Conservation (phyloP, 306 rosid genomes). For the Casuarina cunninghamiana region DNA sequence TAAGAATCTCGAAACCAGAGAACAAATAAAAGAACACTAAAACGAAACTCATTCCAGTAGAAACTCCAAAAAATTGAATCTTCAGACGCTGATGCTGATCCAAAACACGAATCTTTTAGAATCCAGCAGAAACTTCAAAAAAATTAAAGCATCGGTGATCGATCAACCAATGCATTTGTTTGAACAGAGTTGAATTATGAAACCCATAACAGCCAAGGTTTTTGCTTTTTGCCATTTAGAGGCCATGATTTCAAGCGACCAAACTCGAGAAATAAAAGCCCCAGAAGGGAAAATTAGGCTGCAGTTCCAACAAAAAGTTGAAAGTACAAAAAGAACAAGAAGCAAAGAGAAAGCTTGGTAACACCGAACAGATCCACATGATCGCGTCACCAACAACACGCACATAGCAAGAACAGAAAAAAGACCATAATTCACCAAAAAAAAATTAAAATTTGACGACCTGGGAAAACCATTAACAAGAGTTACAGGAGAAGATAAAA, state of each 20-base stretch:
- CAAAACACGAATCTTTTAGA: background rate
- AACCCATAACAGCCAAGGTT: slow-evolving; percentile 6
- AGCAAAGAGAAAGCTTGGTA: slow-evolving; percentile 10
- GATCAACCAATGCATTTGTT: slow-evolving; percentile 8
- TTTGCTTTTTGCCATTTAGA: background rate
- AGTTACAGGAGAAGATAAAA: background rate
- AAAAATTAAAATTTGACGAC: slow-evolving; percentile 16
- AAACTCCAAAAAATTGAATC: background rate
- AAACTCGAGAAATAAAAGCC: background rate
- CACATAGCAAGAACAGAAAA: background rate
- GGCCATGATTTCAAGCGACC: slow-evolving; percentile 1
- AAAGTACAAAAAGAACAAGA: background rate
- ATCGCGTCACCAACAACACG: background rate
- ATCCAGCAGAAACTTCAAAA: background rate
- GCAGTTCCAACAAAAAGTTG: background rate
- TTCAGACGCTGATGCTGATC: background rate
- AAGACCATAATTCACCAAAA: background rate
- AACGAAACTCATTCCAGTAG: too few species aligned
- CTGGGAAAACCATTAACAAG: slow-evolving; percentile 14
- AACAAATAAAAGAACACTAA: background rate
- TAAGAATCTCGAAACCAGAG: background rate
- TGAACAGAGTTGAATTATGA: slow-evolving; percentile 9
- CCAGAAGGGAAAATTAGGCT: background rate
- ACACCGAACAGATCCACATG: slow-evolving; percentile 36
- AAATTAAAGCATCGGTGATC: background rate